phyloP scores from a whole-genome alignment of 2,329 filamentous ascomycete genomes.

The Fusarium dlaminii region DNA sequence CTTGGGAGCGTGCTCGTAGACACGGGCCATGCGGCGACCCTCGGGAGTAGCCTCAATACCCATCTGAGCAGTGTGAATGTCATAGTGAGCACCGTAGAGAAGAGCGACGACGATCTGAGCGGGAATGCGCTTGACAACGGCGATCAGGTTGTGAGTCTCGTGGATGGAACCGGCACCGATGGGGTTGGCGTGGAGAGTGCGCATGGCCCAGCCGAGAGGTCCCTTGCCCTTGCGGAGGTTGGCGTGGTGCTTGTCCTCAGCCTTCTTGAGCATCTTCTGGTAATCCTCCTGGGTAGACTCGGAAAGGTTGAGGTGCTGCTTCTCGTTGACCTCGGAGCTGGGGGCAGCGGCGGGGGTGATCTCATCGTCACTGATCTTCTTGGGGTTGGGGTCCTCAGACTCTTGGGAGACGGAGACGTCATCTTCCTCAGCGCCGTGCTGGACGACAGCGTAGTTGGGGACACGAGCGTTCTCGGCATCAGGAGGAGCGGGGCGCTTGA shows the following conservation, averaged over 20 bases:
- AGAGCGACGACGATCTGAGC: constrained; percentile 70
- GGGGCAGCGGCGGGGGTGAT: constrained; percentile 44
- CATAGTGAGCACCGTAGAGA: constrained; percentile 82
- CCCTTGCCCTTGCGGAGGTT: constrained; percentile 70
- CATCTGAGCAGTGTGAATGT: constrained; percentile 80
- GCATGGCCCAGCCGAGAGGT: constrained; percentile 86
- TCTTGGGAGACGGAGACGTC: constrained; percentile 32
- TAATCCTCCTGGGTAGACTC: constrained; percentile 62
- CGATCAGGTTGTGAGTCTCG: constrained; percentile 75
- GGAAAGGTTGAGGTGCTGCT: constrained; percentile 49
- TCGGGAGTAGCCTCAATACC: constrained; percentile 78
- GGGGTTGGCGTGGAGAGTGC: constrained; percentile 76
- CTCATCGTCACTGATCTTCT: constrained; percentile 43
- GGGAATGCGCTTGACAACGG: constrained; percentile 71
- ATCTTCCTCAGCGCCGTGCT: constrained; percentile 65
- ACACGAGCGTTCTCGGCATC: constrained; percentile 66
- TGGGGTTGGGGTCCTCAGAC: constrained; percentile 25
- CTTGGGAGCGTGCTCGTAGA: constrained; percentile 69
- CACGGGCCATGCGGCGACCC: constrained; percentile 69
- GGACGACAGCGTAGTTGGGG: constrained; percentile 81
- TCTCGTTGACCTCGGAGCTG: constrained; percentile 50
- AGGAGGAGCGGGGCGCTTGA: constrained; percentile 64
- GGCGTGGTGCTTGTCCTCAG: constrained; percentile 67
- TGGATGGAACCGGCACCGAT: constrained; percentile 78
- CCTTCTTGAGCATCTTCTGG: constrained; percentile 68